Base-by-base conservation (phyloP, 164 flowering plant species). In the Sextonia rubra region DNA sequence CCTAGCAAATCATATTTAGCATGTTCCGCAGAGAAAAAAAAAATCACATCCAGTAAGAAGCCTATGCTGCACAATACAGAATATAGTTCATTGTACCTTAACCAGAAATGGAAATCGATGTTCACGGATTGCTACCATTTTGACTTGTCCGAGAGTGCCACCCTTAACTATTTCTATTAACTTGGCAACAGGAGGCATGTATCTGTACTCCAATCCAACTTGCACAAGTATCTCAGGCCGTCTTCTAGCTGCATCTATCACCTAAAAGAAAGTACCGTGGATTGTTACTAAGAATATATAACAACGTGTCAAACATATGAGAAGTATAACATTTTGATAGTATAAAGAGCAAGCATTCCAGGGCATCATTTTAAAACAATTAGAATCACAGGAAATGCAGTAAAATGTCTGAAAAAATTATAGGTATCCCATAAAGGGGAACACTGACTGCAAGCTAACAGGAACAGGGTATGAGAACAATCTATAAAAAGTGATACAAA, bases 111-210 rank as follows among this genome's bases (percentile, higher is more conserved):
- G 99, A 76, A 92, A 95, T 29, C 98, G 86, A 78, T 95, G 99
- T 78, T 92, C 97, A 23, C 98, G 83, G 65, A 95, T 91, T 14
- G 94, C 87, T 78, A 92, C 99, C 98, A 92, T 92, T 79, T 88
- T 92, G 68, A 95, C 82, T 7, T 77, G 82, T 60, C 99, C 99
- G 72, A 95, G 73, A 60, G 47, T 66, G 73, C 97, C 96, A 69
- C 76, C 83, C 76, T 90, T 89, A 6, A 91, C 99, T 71, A 89
- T 72, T 52, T 90, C 88, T 72, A 90, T 85, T 76, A 92, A 77
- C 84, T 91, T 92, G 23, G 98, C 97, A 69, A 91, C 89, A 32
- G 99, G 97, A 29, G 99, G 99, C 98, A 92, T 95, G 84, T 95
- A 95, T 81, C 99, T 83, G 78, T 95, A 95, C 81, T 95, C 99